phyloP scores from a whole-genome alignment of 345 rosid genomes.

The Rhodomyrtus tomentosa region DNA sequence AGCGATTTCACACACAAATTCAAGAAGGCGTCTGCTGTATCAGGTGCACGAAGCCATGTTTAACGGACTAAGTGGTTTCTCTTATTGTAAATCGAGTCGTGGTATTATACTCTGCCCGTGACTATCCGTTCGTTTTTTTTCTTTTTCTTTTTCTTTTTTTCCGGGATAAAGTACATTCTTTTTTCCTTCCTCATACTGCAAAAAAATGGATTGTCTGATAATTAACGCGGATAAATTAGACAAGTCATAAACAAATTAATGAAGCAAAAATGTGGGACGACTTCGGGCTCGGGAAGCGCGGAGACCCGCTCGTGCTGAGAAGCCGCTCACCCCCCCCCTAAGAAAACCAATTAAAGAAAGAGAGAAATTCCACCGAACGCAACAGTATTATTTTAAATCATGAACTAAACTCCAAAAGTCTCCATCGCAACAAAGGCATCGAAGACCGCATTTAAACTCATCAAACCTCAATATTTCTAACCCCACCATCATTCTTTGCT shows the following conservation, averaged over 20 bases:
- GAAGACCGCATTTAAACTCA: constrained; percentile 5
- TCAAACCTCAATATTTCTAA: background rate
- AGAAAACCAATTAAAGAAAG: background rate
- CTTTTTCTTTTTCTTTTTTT: background rate
- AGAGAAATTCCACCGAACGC: background rate
- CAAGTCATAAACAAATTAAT: background rate
- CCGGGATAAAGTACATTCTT: background rate
- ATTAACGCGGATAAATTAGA: background rate
- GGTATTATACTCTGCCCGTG: background rate
- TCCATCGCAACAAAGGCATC: constrained; percentile 6
- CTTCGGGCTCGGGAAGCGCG: constrained; percentile 27
- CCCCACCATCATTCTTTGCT: background rate
- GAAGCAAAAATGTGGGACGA: background rate
- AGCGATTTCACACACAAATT: background rate
- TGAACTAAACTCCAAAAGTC: constrained; percentile 11
- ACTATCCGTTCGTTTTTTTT: background rate
- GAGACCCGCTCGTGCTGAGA: constrained; percentile 66
- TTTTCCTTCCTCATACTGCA: background rate
- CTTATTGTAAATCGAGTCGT: background rate
- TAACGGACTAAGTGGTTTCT: background rate
- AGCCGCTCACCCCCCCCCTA: constrained; percentile 27
- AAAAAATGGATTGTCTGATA: background rate
- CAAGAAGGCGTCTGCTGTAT: background rate
- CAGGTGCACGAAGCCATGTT: background rate
- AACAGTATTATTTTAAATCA: background rate